Evolutionary conservation across 495 filamentous ascomycete species (phyloP), one percentile per base, ranked within the genome.

Genomic region (Podospora appendiculata): DNA sequence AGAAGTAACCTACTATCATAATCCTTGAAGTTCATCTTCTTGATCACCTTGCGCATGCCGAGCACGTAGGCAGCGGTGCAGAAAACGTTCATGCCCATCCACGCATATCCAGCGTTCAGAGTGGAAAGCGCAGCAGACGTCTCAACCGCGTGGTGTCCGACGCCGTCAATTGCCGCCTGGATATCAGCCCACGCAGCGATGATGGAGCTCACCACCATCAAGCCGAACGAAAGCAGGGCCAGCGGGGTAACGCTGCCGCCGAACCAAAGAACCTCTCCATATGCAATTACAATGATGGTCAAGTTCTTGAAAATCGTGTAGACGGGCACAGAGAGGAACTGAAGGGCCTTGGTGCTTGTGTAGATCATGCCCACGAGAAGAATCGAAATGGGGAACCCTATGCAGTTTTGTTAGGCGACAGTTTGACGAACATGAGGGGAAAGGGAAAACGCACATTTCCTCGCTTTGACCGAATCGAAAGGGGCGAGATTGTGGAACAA

Each of bases 281-380:
- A 99, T 47, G 93, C 93, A 62, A 97, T 97, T 36, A 97, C 81
- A 59, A 99, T 99, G 70, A 93, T 99, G 47, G 93, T 97, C 76
- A 99, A 70, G 70, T 99, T 99, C 80, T 99, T 99, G 81, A 99
- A 99, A 69, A 99, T 99, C 47, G 93, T 99, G 75, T 99, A 99
- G 4, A 99, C 93, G 11, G 93, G 93, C 48, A 99, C 95, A 14
- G 89, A 95, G 52, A 99, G 85, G 73, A 83, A 97, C 69, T 96
- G 91, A 46, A 99, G 84, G 17, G 93, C 92, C 74, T 96, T 96
- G 66, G 88, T 90, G 64, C 88, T 83, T 45, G 93, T 97, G 77
- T 97, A 99, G 71, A 97, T 99, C 92, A 96, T 99, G 59, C 90
- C 90, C 67, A 99, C 94, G 54, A 99, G 84, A 50, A 96, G 84